Percentiles rank a stretch among this genome's conserved stretches.
Evolutionary conservation across 805 yeast species (phyloP).

Genomic region (Clavispora fructus): DNA sequence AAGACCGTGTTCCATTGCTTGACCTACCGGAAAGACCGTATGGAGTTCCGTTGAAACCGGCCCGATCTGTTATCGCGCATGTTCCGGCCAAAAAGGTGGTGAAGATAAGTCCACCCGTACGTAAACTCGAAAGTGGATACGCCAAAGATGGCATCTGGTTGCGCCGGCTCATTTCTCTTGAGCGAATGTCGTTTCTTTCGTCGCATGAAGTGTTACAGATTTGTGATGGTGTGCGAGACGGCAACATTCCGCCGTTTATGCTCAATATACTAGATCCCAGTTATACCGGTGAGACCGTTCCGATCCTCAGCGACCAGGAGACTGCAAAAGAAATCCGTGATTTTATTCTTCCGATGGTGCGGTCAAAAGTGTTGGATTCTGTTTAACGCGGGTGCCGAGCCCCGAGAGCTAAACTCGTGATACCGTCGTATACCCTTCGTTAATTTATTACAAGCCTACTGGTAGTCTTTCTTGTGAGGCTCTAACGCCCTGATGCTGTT

Average conservation of each 20-base stretch:
- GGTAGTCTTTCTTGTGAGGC: too few relatives aligned
- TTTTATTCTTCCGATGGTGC: slow-evolving; percentile 32
- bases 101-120: slow-evolving; percentile 17
- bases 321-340: slow-evolving; percentile 26
- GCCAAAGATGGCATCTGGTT: slow-evolving; percentile 35
- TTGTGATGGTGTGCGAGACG: slow-evolving; percentile 34
- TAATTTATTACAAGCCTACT: too few relatives aligned
- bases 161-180: slow-evolving; percentile 25
- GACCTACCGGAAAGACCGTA: slow-evolving; percentile 20
- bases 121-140: slow-evolving; percentile 8
- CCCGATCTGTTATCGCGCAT: slow-evolving; percentile 2
- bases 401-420: too few relatives aligned
- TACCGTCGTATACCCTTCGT: too few relatives aligned
- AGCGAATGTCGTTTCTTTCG: slow-evolving; percentile 21
- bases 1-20: slow-evolving; percentile 26
- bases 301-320: slow-evolving; percentile 22
- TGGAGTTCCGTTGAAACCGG: not conserved
- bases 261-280: slow-evolving; percentile 29
- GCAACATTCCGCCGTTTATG: slow-evolving; percentile 32
- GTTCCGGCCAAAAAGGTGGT: not conserved
- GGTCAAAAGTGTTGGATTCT: not conserved
- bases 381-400: too few relatives aligned
- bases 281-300: slow-evolving; percentile 12
- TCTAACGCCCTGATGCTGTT: not conserved
- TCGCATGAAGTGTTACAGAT: slow-evolving; percentile 28